These are phyloP conservation scores for Gossypium davidsonii DNA, from an alignment of 441 rosid genomes.

Conservation along the genomic window DNA sequence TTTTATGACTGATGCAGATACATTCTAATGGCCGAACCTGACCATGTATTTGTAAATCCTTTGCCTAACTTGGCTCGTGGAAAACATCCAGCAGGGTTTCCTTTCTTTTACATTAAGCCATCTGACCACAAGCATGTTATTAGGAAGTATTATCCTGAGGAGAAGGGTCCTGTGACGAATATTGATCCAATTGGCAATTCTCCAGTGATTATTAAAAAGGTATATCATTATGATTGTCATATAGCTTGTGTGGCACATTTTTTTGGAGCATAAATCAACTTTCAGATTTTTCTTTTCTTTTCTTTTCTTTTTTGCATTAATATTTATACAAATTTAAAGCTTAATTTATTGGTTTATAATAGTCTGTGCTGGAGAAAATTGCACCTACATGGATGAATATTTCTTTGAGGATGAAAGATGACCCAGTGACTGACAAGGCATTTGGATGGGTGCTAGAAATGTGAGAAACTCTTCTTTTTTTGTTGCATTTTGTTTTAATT, in stretches of 20 bases:
- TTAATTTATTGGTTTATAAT: conserved; percentile 16
- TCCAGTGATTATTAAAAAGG: conserved; percentile 70
- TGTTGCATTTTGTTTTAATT: neutral
- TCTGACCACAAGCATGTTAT: conserved; percentile 38
- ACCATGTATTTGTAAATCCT: conserved; percentile 63
- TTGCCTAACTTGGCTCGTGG: conserved; percentile 65
- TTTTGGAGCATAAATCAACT: neutral
- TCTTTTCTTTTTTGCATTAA: neutral
- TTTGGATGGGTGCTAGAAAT: conserved; percentile 91
- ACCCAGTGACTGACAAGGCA: conserved; percentile 56
- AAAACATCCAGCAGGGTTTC: conserved; percentile 55
- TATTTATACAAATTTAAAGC: neutral
- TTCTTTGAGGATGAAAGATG: conserved; percentile 71
- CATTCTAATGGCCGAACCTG: conserved; percentile 82
- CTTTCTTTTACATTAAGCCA: conserved; percentile 75
- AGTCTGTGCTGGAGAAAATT: conserved; percentile 59
- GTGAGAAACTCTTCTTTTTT: conserved; percentile 33
- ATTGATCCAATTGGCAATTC: conserved; percentile 81
- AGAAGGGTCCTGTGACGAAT: conserved; percentile 56
- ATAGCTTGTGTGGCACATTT: neutral
- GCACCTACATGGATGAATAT: conserved; percentile 78
- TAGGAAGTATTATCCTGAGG: conserved; percentile 61
- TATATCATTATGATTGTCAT: conserved; percentile 13
- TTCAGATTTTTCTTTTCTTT: neutral
- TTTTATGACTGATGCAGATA: conserved; percentile 41